Base-by-base conservation (phyloP, 2,329 filamentous ascomycete species). In the Botrytis porri region DNA sequence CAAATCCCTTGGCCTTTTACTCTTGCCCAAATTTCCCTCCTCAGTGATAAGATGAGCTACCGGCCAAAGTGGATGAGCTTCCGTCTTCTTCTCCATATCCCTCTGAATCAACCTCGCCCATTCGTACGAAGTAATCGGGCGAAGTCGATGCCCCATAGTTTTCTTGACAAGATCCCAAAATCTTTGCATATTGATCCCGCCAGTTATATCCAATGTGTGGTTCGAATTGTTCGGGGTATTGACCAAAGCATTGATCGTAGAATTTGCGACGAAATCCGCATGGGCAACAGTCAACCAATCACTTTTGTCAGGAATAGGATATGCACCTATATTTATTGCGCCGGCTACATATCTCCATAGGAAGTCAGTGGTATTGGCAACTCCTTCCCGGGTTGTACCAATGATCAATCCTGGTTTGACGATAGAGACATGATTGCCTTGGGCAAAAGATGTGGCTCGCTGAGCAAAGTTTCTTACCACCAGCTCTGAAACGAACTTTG, bases 401-500 rank as follows among this genome's bases (percentile, higher is more conserved):
- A 78, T 74, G 57, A 78, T 74, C 12, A 75, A 64, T 22, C 77
- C 74, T 1, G 77, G 77, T 43, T 77, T 75, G 61, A 78, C 73
- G 18, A 77, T 73, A 7, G 69, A 73, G 14, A 77, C 51, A 1
- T 62, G 51, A 35, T 61, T 57, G 41, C 22, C 4, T n/a, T 39
- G 60, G 5, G 67, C 67, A 37, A n/a, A 45, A n/a, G 14, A 14
- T 25, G 66, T 12, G 7, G 65, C 67, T 62, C 69, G 54, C 37
- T 45, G 45, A 2, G 74, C 74, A 64, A 67, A 74, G 12, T 45
- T 59, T 39, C 59, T 51, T 35, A 93, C 88, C 60, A 97, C 84
- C 61, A 86, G 83, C 77, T 89, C 87, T 5, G 83, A 83, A 45
- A 84, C 91, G 93, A 94, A 97, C 83, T 97, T 97, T 76, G 88